Evolutionary conservation across 1,284 basidiomycete species (phyloP).

Genomic region (Rhodotorula glutinis): DNA sequence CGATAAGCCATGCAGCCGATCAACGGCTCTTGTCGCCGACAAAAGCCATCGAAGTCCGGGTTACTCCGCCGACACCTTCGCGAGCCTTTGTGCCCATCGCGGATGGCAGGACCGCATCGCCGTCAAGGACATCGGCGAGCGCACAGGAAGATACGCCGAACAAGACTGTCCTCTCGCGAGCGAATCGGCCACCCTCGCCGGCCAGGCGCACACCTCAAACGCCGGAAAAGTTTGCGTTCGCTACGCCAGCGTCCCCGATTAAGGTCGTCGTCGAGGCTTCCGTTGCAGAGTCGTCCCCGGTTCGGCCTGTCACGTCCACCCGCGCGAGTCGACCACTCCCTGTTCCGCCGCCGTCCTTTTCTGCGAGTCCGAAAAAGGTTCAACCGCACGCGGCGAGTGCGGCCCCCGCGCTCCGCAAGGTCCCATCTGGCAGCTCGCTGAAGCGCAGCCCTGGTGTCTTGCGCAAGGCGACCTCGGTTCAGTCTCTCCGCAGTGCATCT

Average conservation of each 20-base stretch:
- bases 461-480: constrained; percentile 12
- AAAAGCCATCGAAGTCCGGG: constrained; percentile 4
- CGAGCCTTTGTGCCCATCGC: not conserved
- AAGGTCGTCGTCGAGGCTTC: constrained; percentile 20
- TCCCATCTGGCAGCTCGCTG: constrained; percentile 29
- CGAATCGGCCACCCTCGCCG: not conserved
- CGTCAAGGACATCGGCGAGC: not conserved
- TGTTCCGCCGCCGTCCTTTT: not conserved
- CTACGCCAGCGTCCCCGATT: constrained; percentile 30
- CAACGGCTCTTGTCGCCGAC: not conserved
- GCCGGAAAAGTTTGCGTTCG: constrained; percentile 31
- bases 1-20: not conserved
- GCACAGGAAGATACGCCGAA: not conserved
- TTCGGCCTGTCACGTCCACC: not conserved
- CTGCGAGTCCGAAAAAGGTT: constrained; percentile 7
- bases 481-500: constrained; percentile 18
- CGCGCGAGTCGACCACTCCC: constrained; percentile 21
- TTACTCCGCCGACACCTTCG: not conserved
- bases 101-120: not conserved
- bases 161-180: constrained; percentile 7
- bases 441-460: constrained; percentile 23
- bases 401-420: constrained; percentile 9
- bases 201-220: constrained; percentile 4
- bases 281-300: not conserved
- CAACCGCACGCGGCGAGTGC: not conserved